Evolutionary conservation across 768 basidiomycete genomes (phyloP).

Genomic region (Russula dissimulans): DNA sequence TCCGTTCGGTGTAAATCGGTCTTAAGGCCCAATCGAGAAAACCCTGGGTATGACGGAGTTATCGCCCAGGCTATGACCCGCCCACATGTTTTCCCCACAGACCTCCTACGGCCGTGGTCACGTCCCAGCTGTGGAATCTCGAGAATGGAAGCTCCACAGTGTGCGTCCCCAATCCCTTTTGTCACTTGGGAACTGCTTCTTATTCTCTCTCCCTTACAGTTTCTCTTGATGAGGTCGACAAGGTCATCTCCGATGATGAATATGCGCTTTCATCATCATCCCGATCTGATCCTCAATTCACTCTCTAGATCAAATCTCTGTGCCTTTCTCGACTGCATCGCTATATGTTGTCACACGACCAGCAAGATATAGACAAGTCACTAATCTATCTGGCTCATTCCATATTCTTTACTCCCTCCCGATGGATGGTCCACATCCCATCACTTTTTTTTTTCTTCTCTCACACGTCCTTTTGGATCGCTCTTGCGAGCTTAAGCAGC

Average conservation of each 20-base stretch:
- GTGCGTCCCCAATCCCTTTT: too few species aligned
- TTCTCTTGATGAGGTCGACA: neutral
- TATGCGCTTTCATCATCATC: neutral
- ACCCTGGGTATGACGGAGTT: too few species aligned
- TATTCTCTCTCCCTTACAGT: neutral
- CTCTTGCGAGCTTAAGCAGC: neutral
- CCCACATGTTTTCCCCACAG: too few species aligned
- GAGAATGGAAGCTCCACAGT: too few species aligned
- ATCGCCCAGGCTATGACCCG: too few species aligned
- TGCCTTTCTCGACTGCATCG: neutral
- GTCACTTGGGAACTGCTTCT: too few species aligned
- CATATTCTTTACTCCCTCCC: neutral
- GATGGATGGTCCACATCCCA: neutral
- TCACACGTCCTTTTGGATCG: neutral
- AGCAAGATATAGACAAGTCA: neutral
- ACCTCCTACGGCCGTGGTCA: too few species aligned
- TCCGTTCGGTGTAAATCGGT: too few species aligned
- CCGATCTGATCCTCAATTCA: neutral
- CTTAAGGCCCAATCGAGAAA: too few species aligned
- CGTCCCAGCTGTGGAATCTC: too few species aligned
- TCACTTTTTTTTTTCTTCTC: neutral
- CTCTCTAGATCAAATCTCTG: neutral
- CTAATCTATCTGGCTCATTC: neutral
- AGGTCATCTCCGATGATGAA: neutral
- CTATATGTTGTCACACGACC: neutral